Evolutionary conservation across 176 grass and related monocot species (phyloP).

Genomic region (Triticum aestivum): IWGSC_CS_RefSeq_v2.1 NC_057800.1:41239869-41240368

Average conservation of each 20-base stretch:
- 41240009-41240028: not conserved
- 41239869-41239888: slow-evolving; percentile 69
- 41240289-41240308: not conserved
- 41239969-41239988: slow-evolving; percentile 57
- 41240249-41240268: not conserved
- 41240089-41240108: slow-evolving; percentile 31
- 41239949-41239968: slow-evolving; percentile 52
- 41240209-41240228: not conserved
- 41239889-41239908: slow-evolving; percentile 35
- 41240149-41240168: not conserved
- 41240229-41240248: not conserved
- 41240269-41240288: not conserved
- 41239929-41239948: slow-evolving; percentile 42
- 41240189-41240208: not conserved
- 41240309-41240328: not conserved
- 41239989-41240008: slow-evolving; percentile 30
- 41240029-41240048: not conserved
- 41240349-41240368: not conserved
- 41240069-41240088: slow-evolving; percentile 27
- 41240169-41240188: not conserved
- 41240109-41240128: slow-evolving; percentile 39
- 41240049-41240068: not conserved
- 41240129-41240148: slow-evolving; percentile 28
- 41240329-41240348: not conserved
- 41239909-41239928: slow-evolving; percentile 14